Conservation (phyloP, 495 filamentous ascomycete genomes). For the Evernia prunastri region DNA sequence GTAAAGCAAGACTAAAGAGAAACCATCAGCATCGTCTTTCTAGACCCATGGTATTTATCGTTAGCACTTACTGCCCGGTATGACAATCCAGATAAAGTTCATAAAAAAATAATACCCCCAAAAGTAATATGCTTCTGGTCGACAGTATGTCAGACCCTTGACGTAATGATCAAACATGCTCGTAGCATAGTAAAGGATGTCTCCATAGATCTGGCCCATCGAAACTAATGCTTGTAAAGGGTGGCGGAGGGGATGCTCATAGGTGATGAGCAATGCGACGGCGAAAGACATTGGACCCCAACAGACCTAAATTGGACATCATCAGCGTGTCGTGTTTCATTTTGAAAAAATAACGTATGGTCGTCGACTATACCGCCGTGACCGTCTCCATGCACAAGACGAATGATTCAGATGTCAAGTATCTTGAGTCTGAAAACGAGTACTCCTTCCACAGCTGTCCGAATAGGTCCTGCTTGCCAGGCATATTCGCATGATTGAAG, state of each 20-base stretch:
- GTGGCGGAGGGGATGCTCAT: conserved; percentile 56
- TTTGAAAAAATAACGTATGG: conserved; percentile 25
- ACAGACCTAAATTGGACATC: conserved; percentile 39
- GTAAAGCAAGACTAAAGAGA: conserved; percentile 44
- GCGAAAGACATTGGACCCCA: conserved; percentile 80
- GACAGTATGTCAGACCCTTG: conserved; percentile 53
- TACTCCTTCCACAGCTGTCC: conserved; percentile 90
- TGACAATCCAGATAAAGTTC: conserved; percentile 80
- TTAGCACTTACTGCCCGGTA: conserved; percentile 52
- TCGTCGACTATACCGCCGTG: conserved; percentile 57
- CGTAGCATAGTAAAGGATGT: conserved; percentile 78
- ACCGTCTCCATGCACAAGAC: conserved; percentile 80
- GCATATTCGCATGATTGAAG: conserved; percentile 56
- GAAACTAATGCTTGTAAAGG: conserved; percentile 66
- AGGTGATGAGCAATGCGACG: conserved; percentile 55
- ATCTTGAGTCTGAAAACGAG: conserved; percentile 73
- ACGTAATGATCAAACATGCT: conserved; percentile 61
- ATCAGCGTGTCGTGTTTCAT: conserved; percentile 1
- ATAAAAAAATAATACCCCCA: conserved; percentile 84
- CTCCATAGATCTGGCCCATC: conserved; percentile 79
- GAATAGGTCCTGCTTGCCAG: conserved; percentile 53
- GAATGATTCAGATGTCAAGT: conserved; percentile 70
- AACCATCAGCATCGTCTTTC: conserved; percentile 26
- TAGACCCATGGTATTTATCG: background rate
- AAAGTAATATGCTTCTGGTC: conserved; percentile 76